Evolutionary conservation across 495 filamentous ascomycete species (phyloP).

Genomic region (Penicillium soppii): DNA sequence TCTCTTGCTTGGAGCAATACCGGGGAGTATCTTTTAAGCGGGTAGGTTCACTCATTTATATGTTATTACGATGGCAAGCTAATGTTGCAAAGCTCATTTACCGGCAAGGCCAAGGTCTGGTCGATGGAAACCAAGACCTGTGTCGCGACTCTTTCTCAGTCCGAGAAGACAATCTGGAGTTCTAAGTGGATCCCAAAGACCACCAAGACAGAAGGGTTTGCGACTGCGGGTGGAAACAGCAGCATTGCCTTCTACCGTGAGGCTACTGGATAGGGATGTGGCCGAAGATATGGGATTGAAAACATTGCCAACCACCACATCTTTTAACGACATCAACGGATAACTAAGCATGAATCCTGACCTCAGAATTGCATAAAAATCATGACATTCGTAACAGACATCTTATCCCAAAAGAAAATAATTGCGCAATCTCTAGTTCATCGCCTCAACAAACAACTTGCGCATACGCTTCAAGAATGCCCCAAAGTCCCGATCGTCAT

Average conservation of each 20-base stretch:
- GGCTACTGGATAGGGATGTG: conserved; percentile 67
- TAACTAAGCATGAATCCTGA: conserved; percentile 5
- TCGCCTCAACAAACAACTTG: conserved; percentile 67
- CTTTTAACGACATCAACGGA: conserved; percentile 17
- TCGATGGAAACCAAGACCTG: conserved; percentile 76
- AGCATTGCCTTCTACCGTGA: conserved; percentile 90
- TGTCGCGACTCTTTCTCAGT: conserved; percentile 91
- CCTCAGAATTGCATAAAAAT: conserved; percentile 8
- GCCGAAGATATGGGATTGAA: neutral
- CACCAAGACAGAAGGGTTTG: conserved; percentile 78
- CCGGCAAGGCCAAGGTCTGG: conserved; percentile 96
- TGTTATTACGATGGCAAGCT: conserved; percentile 2
- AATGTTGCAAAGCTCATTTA: conserved; percentile 59
- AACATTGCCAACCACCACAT: too few relatives aligned
- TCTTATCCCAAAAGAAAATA: conserved; percentile 2
- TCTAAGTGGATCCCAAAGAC: conserved; percentile 86
- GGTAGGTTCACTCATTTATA: conserved; percentile 46
- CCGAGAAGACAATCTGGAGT: conserved; percentile 80
- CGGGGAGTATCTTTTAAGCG: conserved; percentile 89
- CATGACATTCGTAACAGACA: conserved; percentile 19
- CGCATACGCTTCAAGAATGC: conserved; percentile 89
- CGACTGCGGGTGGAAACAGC: conserved; percentile 74
- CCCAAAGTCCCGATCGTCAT: conserved; percentile 80
- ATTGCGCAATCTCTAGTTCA: conserved; percentile 56
- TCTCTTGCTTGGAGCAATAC: conserved; percentile 89